Evolutionary conservation across 2,329 filamentous ascomycete genomes (phyloP), one percentile per base, ranked within the genome.

Genomic region (Tolypocladium nubicola): DNA sequence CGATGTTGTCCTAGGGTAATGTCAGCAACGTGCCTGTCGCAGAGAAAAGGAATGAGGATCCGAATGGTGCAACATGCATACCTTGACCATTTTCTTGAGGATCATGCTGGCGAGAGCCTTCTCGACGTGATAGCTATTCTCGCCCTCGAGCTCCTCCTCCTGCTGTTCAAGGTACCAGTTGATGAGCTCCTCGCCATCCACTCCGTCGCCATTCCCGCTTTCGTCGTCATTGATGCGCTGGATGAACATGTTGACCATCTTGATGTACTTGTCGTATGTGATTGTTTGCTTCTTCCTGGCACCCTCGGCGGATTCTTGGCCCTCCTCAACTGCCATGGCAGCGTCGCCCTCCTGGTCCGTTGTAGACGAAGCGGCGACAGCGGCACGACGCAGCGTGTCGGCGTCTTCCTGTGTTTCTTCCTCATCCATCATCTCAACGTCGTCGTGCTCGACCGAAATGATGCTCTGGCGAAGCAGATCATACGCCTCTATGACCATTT

Each of bases 361-460:
- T 53, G 73, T 73, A 45, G 75, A 33, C 16, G 26, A 79, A 65
- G 63, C 73, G 52, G 73, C 70, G 33, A 69, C 67, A n/a, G 67
- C 67, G 19, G 69, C 68, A 26, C 68, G 76, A 35, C 70, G 71
- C 10, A 81, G 74, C 3, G 68, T 75, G 49, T 74, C 79, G 58
- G 75, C 70, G 60, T 79, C 77, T 60, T 76, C 76, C 59, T 58
- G 71, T n/a, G 67, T 71, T 16, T 71, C 72, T 3, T 90, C 87
- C 7, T 86, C 83, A 7, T 92, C 91, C 56, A 96, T 90, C 60
- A 99, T 87, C 68, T 97, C 93, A 19, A 99, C 86, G 66, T 99
- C 94, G 65, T 99, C 94, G 68, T 97, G 94, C 73, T 99, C 94
- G 33, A 99, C 94, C 1, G 89, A 94, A 66, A 99, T 97, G 70